Conservation (phyloP, 306 rosid species). For the Cucurbita maxima region DNA sequence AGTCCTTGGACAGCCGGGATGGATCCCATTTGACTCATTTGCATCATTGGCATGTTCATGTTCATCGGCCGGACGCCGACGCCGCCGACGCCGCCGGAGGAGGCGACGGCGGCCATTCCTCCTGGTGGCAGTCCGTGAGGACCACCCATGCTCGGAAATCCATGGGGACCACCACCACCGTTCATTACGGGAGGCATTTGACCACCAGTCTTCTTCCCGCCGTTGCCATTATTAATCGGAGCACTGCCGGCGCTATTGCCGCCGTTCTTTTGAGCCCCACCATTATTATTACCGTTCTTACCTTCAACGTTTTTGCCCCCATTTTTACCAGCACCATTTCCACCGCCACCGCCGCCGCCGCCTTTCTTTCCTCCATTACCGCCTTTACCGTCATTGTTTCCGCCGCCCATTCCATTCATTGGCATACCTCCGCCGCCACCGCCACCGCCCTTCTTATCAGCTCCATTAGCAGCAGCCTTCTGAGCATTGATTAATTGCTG, state of each 20-base stretch:
- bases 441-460: not conserved
- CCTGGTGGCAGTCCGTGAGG: slow-evolving; percentile 25
- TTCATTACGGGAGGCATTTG: slow-evolving; percentile 21
- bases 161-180: slow-evolving; percentile 10
- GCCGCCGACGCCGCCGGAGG: not conserved
- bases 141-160: slow-evolving; percentile 26
- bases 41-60: slow-evolving; percentile 27
- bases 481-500: slow-evolving; percentile 26
- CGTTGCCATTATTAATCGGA: slow-evolving; percentile 16
- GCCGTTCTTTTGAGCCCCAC: slow-evolving; percentile 14
- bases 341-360: slow-evolving; percentile 18
- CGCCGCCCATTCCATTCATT: slow-evolving; percentile 18
- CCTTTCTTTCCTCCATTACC: slow-evolving; percentile 37
- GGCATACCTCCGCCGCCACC: slow-evolving; percentile 11
- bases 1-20: slow-evolving; percentile 60
- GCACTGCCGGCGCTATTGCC: slow-evolving; percentile 12
- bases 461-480: slow-evolving; percentile 20
- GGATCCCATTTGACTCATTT: slow-evolving; percentile 36
- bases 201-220: slow-evolving; percentile 31
- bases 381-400: slow-evolving; percentile 21
- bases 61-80: slow-evolving; percentile 6
- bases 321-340: slow-evolving; percentile 18
- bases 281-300: slow-evolving; percentile 6
- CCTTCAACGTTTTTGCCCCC: slow-evolving; percentile 22
- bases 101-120: not conserved